Evolutionary conservation across 2,329 filamentous ascomycete genomes (phyloP).

Genomic region (Monilinia fructicola): DNA sequence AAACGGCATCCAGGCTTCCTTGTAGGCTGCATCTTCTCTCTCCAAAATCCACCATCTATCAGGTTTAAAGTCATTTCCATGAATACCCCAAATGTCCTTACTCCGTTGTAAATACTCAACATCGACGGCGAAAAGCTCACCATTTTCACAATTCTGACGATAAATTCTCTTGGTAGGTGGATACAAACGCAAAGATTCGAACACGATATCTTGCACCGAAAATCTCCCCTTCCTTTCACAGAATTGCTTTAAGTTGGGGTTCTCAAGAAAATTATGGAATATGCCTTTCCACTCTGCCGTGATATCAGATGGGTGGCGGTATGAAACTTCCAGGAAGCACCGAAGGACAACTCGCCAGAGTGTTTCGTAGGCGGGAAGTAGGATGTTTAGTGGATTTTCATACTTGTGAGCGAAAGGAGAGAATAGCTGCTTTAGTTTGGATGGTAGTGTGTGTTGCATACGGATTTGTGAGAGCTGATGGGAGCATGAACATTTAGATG

Average conservation of each 20-base stretch:
- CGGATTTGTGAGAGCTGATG: not conserved
- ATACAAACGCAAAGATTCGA: conserved; percentile 20
- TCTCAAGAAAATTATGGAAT: not conserved
- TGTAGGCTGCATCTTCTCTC: not conserved
- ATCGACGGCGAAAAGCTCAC: not conserved
- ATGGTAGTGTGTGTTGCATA: not conserved
- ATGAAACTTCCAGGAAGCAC: conserved; percentile 21
- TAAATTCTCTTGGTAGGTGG: conserved; percentile 20
- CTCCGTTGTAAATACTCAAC: conserved; percentile 19
- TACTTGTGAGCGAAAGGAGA: not conserved
- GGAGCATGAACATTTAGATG: conserved; percentile 15
- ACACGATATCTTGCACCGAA: conserved; percentile 11
- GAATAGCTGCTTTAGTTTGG: conserved; percentile 6
- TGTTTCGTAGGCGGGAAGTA: conserved; percentile 28
- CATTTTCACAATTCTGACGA: conserved; percentile 1
- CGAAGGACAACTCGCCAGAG: conserved; percentile 26
- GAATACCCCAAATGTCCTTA: conserved; percentile 4
- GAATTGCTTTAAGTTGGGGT: not conserved
- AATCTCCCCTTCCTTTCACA: not conserved
- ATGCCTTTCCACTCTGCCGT: not conserved
- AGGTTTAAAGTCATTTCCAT: conserved; percentile 18
- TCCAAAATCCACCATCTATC: conserved; percentile 10
- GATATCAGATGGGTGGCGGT: not conserved
- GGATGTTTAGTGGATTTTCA: conserved; percentile 24
- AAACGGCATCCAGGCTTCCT: conserved; percentile 23